Conservation (phyloP, 495 filamentous ascomycete genomes). For the Lasiosphaeria ovina region DNA sequence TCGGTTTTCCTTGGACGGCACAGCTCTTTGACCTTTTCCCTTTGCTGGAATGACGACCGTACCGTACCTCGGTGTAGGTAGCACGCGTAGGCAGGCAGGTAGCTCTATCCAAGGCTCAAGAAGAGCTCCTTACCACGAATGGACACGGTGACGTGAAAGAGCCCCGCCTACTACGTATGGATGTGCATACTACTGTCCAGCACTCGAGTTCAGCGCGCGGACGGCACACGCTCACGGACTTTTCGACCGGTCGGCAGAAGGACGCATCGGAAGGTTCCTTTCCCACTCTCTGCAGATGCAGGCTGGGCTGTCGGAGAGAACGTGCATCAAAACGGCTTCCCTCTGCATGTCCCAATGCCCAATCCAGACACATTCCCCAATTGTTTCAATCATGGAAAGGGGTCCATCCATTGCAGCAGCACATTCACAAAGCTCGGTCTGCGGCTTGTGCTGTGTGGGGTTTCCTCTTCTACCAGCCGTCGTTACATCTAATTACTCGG, state of each 20-base stretch:
- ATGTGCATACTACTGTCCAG: too few relatives aligned
- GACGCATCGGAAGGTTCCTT: slow-evolving; percentile 1
- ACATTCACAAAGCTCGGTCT: too few relatives aligned
- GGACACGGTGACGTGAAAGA: too few relatives aligned
- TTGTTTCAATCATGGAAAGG: too few relatives aligned
- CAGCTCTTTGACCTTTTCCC: neutral
- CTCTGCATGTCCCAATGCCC: neutral
- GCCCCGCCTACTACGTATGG: too few relatives aligned
- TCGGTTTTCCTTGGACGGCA: neutral
- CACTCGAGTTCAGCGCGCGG: neutral
- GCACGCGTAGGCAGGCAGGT: too few relatives aligned
- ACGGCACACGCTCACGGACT: neutral
- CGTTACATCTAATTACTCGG: slow-evolving; percentile 21
- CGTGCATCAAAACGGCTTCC: neutral
- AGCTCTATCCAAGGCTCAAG: too few relatives aligned
- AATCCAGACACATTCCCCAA: neutral
- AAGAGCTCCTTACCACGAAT: too few relatives aligned
- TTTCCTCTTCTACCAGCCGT: slow-evolving; percentile 16
- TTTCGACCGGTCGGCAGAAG: neutral
- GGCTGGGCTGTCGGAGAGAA: neutral
- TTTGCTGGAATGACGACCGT: too few relatives aligned
- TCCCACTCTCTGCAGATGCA: neutral
- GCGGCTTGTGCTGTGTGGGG: neutral
- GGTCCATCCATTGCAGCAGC: too few relatives aligned
- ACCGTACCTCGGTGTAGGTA: too few relatives aligned